Evolutionary conservation across 2,329 filamentous ascomycete genomes (phyloP).

Genomic region (Epichloe aotearoae): DNA sequence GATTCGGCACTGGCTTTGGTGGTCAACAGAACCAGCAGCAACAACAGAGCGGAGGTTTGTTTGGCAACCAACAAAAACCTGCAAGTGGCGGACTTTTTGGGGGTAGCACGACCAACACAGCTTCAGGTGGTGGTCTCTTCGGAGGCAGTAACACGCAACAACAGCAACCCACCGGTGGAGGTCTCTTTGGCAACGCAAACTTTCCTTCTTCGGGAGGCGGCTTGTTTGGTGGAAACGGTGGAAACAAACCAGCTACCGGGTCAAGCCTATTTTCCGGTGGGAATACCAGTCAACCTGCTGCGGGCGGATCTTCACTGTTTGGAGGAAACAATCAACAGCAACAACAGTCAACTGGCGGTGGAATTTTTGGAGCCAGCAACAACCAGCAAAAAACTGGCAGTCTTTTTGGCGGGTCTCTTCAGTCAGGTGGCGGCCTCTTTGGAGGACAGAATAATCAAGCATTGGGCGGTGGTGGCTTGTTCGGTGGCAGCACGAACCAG

Average conservation of each 20-base stretch:
- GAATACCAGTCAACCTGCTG: slow-evolving; percentile 21
- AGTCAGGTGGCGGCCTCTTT: slow-evolving; percentile 40
- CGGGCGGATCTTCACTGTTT: slow-evolving; percentile 29
- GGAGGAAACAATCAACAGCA: slow-evolving; percentile 25
- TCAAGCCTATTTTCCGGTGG: slow-evolving; percentile 26
- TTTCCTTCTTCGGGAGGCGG: slow-evolving; percentile 19
- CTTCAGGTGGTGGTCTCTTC: slow-evolving; percentile 29
- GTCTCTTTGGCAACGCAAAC: slow-evolving; percentile 18
- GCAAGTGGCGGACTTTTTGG: slow-evolving; percentile 26
- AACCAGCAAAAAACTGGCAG: slow-evolving; percentile 30
- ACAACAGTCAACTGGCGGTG: slow-evolving; percentile 26
- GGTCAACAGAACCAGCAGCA: slow-evolving; percentile 18
- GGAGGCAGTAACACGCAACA: slow-evolving; percentile 30
- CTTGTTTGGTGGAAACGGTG: slow-evolving; percentile 26
- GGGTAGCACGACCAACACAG: slow-evolving; percentile 12
- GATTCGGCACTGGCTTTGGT: slow-evolving; percentile 21
- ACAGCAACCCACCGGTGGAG: slow-evolving; percentile 23
- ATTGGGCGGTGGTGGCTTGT: slow-evolving; percentile 27
- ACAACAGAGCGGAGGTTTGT: slow-evolving; percentile 26
- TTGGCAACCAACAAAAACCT: slow-evolving; percentile 31
- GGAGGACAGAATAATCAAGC: slow-evolving; percentile 33
- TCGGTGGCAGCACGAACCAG: slow-evolving; percentile 32
- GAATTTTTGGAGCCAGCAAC: slow-evolving; percentile 35
- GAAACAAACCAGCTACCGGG: slow-evolving; percentile 19
- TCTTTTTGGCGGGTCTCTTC: slow-evolving; percentile 38